Conservation (phyloP, 2,329 filamentous ascomycete species). For the Zymoseptoria pseudotritici region DNA sequence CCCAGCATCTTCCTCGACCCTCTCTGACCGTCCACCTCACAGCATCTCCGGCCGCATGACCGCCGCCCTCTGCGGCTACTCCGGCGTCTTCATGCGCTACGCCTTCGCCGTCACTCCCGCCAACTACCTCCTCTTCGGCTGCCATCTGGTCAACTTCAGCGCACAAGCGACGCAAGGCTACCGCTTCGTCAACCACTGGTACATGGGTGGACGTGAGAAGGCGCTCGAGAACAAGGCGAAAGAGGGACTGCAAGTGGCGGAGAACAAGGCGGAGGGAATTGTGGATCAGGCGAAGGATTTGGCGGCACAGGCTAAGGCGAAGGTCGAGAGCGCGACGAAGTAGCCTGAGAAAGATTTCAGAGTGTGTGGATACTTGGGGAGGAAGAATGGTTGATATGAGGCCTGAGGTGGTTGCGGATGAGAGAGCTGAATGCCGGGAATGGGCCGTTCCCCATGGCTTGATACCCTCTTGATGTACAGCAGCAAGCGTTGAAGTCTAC, state of each 20-base stretch:
- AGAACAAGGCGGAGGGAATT: constrained; percentile 16
- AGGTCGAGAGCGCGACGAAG: constrained; percentile 20
- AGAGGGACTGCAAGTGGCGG: constrained; percentile 25
- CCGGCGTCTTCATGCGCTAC: constrained; percentile 60
- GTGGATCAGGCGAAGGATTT: constrained; percentile 23
- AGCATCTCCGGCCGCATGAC: constrained; percentile 62
- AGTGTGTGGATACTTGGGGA: background rate
- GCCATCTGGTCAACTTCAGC: constrained; percentile 58
- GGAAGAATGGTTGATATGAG: background rate
- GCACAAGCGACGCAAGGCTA: constrained; percentile 56
- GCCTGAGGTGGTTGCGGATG: background rate
- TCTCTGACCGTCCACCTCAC: constrained; percentile 2
- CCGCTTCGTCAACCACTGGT: constrained; percentile 55
- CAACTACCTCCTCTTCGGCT: constrained; percentile 63
- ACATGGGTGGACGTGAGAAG: constrained; percentile 41
- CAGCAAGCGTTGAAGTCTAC: background rate
- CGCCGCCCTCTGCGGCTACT: constrained; percentile 53
- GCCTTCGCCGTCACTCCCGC: constrained; percentile 54
- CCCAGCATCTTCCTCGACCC: background rate
- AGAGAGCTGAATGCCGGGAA: background rate
- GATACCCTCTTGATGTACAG: background rate
- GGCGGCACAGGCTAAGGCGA: constrained; percentile 18
- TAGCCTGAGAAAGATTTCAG: constrained; percentile 1
- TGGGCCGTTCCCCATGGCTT: background rate
- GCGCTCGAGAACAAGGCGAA: constrained; percentile 32